Conservation (phyloP, 169 alveolate genomes). For the Plasmodium knowlesi region DNA sequence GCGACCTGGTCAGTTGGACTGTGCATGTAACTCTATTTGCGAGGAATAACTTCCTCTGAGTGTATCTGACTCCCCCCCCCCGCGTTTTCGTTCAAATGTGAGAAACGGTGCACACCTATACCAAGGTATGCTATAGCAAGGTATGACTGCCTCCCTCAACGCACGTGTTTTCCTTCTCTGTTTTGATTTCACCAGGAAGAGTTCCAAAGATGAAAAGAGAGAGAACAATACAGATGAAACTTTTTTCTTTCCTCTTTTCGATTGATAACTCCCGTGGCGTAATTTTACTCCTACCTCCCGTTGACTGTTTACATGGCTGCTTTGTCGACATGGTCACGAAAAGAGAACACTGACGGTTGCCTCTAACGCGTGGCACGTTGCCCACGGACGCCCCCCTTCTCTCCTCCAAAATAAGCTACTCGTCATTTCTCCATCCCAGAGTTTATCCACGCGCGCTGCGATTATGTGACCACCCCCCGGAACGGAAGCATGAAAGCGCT, state of each 20-base stretch:
- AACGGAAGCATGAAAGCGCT: constrained; percentile 14
- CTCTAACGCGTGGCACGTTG: no score
- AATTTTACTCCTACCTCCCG: background rate
- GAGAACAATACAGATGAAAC: background rate
- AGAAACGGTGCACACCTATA: background rate
- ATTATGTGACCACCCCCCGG: background rate
- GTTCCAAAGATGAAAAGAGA: background rate
- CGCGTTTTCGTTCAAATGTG: background rate
- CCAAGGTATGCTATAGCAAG: background rate
- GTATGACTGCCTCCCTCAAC: background rate
- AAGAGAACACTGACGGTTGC: background rate
- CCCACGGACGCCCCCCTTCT: background rate
- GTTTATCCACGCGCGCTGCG: background rate
- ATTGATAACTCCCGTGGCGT: background rate
- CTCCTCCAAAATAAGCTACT: background rate
- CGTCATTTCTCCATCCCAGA: background rate
- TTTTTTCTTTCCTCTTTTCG: background rate
- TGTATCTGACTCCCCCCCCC: no score
- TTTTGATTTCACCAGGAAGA: background rate
- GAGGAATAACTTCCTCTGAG: background rate
- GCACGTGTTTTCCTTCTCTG: background rate
- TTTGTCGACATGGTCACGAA: background rate
- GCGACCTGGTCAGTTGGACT: background rate
- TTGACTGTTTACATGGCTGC: background rate
- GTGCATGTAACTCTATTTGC: background rate